These are phyloP conservation scores for Metschnikowia peoriensis DNA, from an alignment of 805 yeast genomes.

Conservation along the genomic window DNA sequence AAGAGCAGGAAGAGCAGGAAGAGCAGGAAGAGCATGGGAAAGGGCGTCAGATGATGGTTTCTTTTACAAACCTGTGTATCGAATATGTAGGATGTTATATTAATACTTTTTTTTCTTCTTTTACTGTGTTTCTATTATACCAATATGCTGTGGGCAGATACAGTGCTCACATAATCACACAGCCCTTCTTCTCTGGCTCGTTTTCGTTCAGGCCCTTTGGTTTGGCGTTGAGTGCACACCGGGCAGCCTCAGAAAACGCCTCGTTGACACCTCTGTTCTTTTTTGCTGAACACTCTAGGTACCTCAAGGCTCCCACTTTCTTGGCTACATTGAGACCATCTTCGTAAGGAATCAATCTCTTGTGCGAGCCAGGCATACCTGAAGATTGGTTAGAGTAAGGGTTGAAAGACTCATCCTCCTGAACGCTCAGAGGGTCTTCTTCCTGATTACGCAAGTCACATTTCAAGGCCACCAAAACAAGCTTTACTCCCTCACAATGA, in stretches of 20 bases:
- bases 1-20: no score
- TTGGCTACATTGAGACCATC: constrained; percentile 94
- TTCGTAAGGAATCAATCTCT: constrained; percentile 75
- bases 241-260: constrained; percentile 97
- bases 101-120: neutral
- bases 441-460: constrained; percentile 84
- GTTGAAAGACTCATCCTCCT: constrained; percentile 29
- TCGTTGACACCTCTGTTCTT: constrained; percentile 97
- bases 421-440: constrained; percentile 26
- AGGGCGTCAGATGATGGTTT: no score
- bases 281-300: constrained; percentile 95
- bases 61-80: no score
- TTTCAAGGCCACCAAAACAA: constrained; percentile 90
- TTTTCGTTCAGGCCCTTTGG: constrained; percentile 68
- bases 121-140: neutral
- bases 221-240: constrained; percentile 89
- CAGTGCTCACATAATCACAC: constrained; percentile 34
- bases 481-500: constrained; percentile 93
- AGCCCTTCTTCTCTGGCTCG: constrained; percentile 39
- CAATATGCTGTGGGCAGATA: neutral
- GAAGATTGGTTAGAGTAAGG: constrained; percentile 31
- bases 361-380: constrained; percentile 38
- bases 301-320: constrained; percentile 88
- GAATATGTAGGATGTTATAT: no score
- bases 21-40: no score